Evolutionary conservation across 1,284 basidiomycete species (phyloP).

Genomic region (Omphalotus olearius): DNA sequence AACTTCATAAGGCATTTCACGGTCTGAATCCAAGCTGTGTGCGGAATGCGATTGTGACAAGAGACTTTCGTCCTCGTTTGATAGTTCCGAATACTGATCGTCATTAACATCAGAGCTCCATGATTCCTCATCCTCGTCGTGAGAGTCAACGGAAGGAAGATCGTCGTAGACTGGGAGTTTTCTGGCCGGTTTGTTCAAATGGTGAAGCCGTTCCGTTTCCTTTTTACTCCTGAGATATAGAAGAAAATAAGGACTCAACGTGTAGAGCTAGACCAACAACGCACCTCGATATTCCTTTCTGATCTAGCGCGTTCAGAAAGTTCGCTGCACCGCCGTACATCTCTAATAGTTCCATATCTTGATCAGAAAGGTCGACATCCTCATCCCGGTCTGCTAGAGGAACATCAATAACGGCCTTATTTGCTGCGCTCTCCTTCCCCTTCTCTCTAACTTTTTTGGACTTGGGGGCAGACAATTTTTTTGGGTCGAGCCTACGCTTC

Average conservation of each 20-base stretch:
- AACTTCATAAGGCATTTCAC: constrained; percentile 70
- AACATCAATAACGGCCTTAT: constrained; percentile 59
- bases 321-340: constrained; percentile 51
- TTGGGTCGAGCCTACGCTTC: constrained; percentile 10
- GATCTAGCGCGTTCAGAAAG: constrained; percentile 65
- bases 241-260: constrained; percentile 4
- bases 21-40: constrained; percentile 45
- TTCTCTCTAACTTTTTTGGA: constrained; percentile 28
- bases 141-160: constrained; percentile 62
- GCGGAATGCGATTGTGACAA: constrained; percentile 17
- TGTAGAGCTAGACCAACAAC: constrained; percentile 18
- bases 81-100: constrained; percentile 24
- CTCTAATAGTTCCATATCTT: constrained; percentile 56
- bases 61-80: constrained; percentile 23
- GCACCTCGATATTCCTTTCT: constrained; percentile 68
- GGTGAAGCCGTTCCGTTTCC: constrained; percentile 62
- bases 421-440: constrained; percentile 56
- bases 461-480: not conserved
- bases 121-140: constrained; percentile 51
- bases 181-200: constrained; percentile 56
- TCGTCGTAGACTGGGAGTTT: constrained; percentile 42
- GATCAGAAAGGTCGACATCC: constrained; percentile 54
- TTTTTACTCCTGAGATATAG: constrained; percentile 67
- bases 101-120: constrained; percentile 48
- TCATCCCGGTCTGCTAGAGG: constrained; percentile 41